phyloP scores from a whole-genome alignment of 345 rosid species.

The Heritiera littoralis region DNA sequence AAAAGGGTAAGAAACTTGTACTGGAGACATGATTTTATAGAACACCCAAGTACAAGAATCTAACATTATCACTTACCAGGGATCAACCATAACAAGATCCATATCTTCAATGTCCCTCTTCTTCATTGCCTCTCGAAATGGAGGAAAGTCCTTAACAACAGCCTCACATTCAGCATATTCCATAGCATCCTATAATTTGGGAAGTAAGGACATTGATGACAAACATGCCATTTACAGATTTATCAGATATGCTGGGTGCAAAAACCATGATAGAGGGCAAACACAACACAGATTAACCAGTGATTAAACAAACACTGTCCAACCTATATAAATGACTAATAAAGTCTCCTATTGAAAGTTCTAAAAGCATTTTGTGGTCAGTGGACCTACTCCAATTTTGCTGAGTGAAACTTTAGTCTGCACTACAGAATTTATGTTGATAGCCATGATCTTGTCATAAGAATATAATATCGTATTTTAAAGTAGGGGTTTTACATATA shows the following conservation, averaged over 20 bases:
- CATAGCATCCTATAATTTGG: constrained; percentile 54
- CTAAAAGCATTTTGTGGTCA: neutral
- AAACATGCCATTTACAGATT: neutral
- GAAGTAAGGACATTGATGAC: constrained; percentile 9
- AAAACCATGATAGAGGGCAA: neutral
- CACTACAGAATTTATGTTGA: neutral
- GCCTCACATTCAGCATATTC: constrained; percentile 83
- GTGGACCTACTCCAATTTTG: neutral
- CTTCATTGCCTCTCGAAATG: constrained; percentile 72
- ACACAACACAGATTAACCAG: neutral
- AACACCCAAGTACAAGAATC: constrained; percentile 5
- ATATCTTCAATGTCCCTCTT: constrained; percentile 73
- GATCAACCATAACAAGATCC: constrained; percentile 82
- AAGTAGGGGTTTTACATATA: neutral
- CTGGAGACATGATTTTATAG: neutral
- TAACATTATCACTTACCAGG: constrained; percentile 48
- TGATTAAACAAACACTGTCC: neutral
- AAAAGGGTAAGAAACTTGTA: constrained; percentile 1
- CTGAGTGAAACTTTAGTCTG: neutral
- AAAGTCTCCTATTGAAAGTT: neutral
- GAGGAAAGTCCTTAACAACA: constrained; percentile 63
- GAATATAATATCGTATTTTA: constrained; percentile 7
- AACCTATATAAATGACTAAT: neutral
- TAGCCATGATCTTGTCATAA: neutral
- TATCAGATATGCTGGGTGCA: neutral